phyloP scores from a whole-genome alignment of 768 basidiomycete genomes.

The Pisolithus sp. region DNA sequence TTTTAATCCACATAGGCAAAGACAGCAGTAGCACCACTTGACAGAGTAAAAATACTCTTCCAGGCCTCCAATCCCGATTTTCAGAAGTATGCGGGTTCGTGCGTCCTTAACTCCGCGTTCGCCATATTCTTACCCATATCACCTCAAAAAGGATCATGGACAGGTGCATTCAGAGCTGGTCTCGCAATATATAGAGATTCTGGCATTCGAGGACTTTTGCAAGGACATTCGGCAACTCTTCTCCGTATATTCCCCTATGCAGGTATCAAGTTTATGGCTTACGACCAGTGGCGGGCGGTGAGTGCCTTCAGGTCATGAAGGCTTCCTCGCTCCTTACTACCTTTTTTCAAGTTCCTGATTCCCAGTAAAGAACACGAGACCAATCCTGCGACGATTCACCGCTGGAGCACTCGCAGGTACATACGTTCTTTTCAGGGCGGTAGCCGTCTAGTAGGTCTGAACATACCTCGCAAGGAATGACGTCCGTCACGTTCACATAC shows the following conservation, averaged over 20 bases:
- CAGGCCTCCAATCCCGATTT: constrained; percentile 96
- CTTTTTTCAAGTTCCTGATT: constrained; percentile 62
- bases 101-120: constrained; percentile 10
- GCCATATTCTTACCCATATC: constrained; percentile 13
- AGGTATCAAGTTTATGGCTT: constrained; percentile 94
- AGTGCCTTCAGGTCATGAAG: constrained; percentile 12
- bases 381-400: constrained; percentile 66
- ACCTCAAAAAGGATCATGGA: constrained; percentile 64
- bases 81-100: constrained; percentile 82
- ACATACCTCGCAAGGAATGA: constrained; percentile 48
- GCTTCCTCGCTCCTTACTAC: background rate
- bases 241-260: constrained; percentile 96
- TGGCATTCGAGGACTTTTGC: constrained; percentile 79
- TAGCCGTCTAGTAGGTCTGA: background rate
- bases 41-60: constrained; percentile 97
- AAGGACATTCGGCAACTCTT: constrained; percentile 94
- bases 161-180: constrained; percentile 75
- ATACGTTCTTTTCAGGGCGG: constrained; percentile 14
- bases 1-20: constrained; percentile 58
- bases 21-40: constrained; percentile 90
- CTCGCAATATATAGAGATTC: constrained; percentile 58
- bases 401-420: constrained; percentile 86
- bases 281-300: constrained; percentile 81
- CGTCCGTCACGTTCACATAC: constrained; percentile 89
- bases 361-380: constrained; percentile 76